phyloP scores from a whole-genome alignment of 768 basidiomycete genomes.

The Saitozyma sp. region DNA sequence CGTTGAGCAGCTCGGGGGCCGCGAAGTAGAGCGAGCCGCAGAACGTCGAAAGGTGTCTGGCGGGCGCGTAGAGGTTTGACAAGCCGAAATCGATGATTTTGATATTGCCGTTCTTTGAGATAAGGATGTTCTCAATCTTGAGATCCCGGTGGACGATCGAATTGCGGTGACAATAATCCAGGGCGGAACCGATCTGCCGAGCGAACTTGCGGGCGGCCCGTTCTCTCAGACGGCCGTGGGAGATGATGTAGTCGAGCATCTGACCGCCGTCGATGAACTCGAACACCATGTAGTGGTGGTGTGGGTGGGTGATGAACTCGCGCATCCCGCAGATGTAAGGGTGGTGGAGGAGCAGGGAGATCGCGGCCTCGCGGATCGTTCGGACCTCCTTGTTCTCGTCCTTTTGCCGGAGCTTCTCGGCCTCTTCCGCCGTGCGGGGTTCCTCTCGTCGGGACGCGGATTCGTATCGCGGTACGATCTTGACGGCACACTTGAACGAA shows the following conservation, averaged over 20 bases:
- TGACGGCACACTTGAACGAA: conserved; percentile 1
- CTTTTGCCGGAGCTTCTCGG: conserved; percentile 73
- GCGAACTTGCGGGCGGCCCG: conserved; percentile 97
- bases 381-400: conserved; percentile 96
- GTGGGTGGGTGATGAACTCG: conserved; percentile 94
- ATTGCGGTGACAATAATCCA: conserved; percentile 96
- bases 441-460: conserved; percentile 58
- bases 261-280: conserved; percentile 99
- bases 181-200: conserved; percentile 89
- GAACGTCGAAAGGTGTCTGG: conserved; percentile 81
- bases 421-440: conserved; percentile 54
- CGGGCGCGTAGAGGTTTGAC: conserved; percentile 89
- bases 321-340: conserved; percentile 99
- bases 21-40: conserved; percentile 98
- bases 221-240: conserved; percentile 91
- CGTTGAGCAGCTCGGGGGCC: conserved; percentile 94
- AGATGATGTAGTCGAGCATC: conserved; percentile 99
- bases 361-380: conserved; percentile 90
- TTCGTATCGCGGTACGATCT: conserved; percentile 81
- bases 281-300: conserved; percentile 99
- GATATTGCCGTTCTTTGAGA: conserved; percentile 97
- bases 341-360: conserved; percentile 93
- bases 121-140: conserved; percentile 99
- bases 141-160: conserved; percentile 96
- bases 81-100: conserved; percentile 99